Conservation (phyloP, 2,329 filamentous ascomycete species). For the Botrytis hyacinthi region DNA sequence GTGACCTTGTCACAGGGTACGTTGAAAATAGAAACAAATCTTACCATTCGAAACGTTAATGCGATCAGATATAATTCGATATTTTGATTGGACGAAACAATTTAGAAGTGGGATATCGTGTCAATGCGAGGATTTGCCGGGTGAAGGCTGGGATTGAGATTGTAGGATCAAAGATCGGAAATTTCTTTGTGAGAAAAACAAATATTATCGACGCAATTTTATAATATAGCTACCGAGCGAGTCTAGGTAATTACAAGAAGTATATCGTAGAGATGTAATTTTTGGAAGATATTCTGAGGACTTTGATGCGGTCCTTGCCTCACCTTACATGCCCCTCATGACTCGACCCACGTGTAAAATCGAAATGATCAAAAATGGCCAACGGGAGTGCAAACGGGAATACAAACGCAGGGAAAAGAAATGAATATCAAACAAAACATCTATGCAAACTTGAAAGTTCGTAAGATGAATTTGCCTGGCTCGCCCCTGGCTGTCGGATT, state of each 20-base stretch:
- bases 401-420: neutral
- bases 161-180: neutral
- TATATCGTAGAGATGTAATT: neutral
- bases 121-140: neutral
- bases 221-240: neutral
- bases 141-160: neutral
- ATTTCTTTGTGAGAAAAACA: neutral
- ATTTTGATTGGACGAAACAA: neutral
- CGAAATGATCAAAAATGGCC: neutral
- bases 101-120: neutral
- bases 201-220: neutral
- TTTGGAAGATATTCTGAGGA: neutral
- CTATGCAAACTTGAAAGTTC: neutral
- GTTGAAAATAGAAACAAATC: neutral
- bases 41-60: neutral
- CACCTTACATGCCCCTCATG: neutral
- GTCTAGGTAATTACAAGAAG: neutral
- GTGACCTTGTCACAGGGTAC: neutral
- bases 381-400: neutral
- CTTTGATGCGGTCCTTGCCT: neutral
- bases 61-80: neutral
- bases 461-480: neutral
- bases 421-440: neutral
- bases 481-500: neutral
- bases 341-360: neutral